A percentile compares a stretch with the other conserved stretches of the same genome.
Conservation (phyloP, 495 filamentous ascomycete genomes). For the Hypoxylon lienhwacheense region DNA sequence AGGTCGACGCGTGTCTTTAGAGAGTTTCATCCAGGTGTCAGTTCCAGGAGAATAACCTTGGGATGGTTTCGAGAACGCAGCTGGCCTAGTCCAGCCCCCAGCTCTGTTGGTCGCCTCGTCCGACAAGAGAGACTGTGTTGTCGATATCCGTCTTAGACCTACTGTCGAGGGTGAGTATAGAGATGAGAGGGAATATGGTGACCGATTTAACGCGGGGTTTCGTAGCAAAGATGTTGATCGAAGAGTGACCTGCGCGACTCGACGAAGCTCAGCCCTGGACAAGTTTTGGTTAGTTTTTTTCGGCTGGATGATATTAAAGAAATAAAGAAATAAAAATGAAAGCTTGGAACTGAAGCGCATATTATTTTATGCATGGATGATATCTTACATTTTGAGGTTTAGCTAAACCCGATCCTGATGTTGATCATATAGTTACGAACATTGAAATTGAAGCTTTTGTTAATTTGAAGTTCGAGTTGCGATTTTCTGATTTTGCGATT, state of each 20-base stretch:
- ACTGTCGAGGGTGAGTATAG: not conserved
- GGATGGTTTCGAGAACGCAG: conserved; percentile 14
- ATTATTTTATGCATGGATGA: not conserved
- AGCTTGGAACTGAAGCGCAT: too few species aligned
- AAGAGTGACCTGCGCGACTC: conserved; percentile 22
- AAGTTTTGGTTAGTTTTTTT: too few species aligned
- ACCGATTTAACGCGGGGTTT: conserved; percentile 20
- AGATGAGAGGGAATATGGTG: conserved; percentile 8
- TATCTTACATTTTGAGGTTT: conserved; percentile 15
- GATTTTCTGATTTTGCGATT: not conserved
- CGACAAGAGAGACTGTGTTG: conserved; percentile 5
- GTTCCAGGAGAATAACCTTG: too few species aligned
- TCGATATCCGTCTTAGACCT: conserved; percentile 16
- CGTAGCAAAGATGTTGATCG: conserved; percentile 30
- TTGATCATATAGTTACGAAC: not conserved
- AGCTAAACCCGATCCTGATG: not conserved
- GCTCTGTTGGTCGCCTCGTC: not conserved
- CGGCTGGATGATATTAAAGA: too few species aligned
- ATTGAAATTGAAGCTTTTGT: conserved; percentile 1
- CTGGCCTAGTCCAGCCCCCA: not conserved
- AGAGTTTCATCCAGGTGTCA: conserved; percentile 3
- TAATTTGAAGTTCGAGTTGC: not conserved
- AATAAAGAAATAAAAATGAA: too few species aligned
- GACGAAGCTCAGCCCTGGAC: conserved; percentile 34
- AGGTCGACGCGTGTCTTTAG: not conserved